A percentile compares a stretch with the other conserved stretches of the same genome.
Evolutionary conservation across 208 protist species (phyloP).

Genomic region (Crithidia sp.): DNA sequence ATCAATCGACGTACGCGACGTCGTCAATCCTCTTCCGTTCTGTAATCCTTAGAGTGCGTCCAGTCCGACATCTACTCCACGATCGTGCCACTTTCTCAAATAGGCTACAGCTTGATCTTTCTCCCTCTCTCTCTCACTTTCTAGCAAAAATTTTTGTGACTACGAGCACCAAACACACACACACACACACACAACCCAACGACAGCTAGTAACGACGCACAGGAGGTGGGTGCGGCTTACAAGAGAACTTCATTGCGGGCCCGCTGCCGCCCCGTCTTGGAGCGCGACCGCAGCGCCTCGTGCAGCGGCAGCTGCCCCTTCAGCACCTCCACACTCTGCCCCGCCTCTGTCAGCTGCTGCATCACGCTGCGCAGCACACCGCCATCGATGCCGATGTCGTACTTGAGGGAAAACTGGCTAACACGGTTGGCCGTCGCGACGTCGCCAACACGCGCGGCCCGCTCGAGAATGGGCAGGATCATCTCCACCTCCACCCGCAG

Average conservation of each 20-base stretch:
- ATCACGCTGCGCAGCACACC: constrained; percentile 73
- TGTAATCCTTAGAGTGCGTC: too few relatives aligned
- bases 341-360: constrained; percentile 68
- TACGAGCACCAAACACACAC: too few relatives aligned
- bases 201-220: background rate
- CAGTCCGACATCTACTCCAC: too few relatives aligned
- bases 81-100: too few relatives aligned
- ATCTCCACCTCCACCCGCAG: constrained; percentile 90
- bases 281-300: constrained; percentile 81
- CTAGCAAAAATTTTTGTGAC: too few relatives aligned
- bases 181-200: constrained; percentile 3
- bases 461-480: constrained; percentile 84
- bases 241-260: constrained; percentile 59
- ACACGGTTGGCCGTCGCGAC: constrained; percentile 75
- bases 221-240: constrained; percentile 4
- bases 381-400: constrained; percentile 82
- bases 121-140: too few relatives aligned
- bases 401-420: constrained; percentile 81
- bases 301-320: constrained; percentile 79
- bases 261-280: constrained; percentile 75
- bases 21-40: too few relatives aligned
- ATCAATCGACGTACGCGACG: too few relatives aligned
- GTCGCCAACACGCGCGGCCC: constrained; percentile 77
- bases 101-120: too few relatives aligned
- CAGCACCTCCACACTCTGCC: constrained; percentile 72